These are phyloP conservation scores for Aspergillus latus DNA, from an alignment of 2,329 filamentous ascomycete genomes.

Conservation along the genomic window DNA sequence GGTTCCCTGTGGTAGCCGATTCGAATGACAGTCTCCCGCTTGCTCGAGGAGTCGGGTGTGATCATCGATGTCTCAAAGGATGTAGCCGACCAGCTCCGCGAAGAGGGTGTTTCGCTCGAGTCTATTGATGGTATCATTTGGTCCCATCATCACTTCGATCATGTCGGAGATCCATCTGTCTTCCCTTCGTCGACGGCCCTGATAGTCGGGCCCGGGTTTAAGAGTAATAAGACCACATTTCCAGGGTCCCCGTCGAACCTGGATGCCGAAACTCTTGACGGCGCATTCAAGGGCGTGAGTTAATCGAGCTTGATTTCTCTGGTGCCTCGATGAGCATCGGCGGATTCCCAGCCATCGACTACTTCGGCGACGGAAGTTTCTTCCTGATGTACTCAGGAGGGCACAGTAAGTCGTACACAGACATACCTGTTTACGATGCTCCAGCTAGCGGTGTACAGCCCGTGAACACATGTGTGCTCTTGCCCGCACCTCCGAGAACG, in stretches of 20 bases:
- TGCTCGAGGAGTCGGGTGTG: background rate
- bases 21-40: background rate
- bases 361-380: slow-evolving; percentile 1
- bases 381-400: slow-evolving; percentile 1
- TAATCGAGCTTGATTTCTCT: slow-evolving; percentile 4
- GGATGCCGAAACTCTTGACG: background rate
- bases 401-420: slow-evolving; percentile 1
- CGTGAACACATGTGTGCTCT: slow-evolving; percentile 2
- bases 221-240: background rate
- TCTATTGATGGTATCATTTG: slow-evolving; percentile 3
- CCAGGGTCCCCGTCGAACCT: slow-evolving; percentile 1
- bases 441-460: background rate
- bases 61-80: background rate
- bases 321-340: background rate
- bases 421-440: background rate
- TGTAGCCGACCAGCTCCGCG: slow-evolving; percentile 1
- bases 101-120: background rate
- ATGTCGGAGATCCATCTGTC: background rate
- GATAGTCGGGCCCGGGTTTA: slow-evolving; percentile 5
- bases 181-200: background rate
- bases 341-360: slow-evolving; percentile 2
- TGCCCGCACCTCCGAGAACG: background rate
- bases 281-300: background rate
- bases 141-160: slow-evolving; percentile 7
- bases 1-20: background rate